Evolutionary conservation across 306 rosid genomes (phyloP).

Genomic region (Dalbergia cultrata): DNA sequence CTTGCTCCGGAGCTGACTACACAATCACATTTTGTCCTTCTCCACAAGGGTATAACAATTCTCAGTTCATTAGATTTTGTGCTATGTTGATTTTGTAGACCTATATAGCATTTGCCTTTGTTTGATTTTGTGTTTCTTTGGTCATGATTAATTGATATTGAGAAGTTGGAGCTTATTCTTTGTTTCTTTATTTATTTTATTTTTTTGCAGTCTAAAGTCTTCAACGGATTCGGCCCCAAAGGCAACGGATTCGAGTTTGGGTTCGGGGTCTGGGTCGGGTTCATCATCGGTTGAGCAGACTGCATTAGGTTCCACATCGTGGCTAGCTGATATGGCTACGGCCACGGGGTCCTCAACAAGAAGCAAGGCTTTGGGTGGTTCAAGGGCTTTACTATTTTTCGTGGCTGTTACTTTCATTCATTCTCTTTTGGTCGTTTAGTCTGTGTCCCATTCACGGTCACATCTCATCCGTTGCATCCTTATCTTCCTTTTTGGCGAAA

Average conservation of each 20-base stretch:
- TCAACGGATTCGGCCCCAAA: slow-evolving; percentile 56
- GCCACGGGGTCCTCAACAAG: slow-evolving; percentile 59
- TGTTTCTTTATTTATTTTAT: neutral
- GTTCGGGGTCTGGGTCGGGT: slow-evolving; percentile 35
- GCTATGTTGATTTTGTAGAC: too few species aligned
- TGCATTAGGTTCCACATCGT: slow-evolving; percentile 56
- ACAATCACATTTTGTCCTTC: slow-evolving; percentile 78
- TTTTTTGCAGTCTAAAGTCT: slow-evolving; percentile 61
- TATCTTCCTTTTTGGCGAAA: slow-evolving; percentile 28
- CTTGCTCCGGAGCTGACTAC: slow-evolving; percentile 80
- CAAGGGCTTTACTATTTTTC: slow-evolving; percentile 30
- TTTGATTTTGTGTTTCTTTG: too few species aligned
- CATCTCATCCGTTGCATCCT: slow-evolving; percentile 24
- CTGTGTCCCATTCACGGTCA: slow-evolving; percentile 12
- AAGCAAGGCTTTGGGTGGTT: slow-evolving; percentile 1
- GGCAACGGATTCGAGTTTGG: slow-evolving; percentile 42
- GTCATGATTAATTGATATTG: neutral
- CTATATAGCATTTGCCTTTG: too few species aligned
- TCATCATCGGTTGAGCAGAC: slow-evolving; percentile 49
- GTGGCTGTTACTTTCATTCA: slow-evolving; percentile 49
- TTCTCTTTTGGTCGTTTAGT: slow-evolving; percentile 41
- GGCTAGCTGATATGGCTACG: slow-evolving; percentile 78
- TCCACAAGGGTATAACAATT: slow-evolving; percentile 56
- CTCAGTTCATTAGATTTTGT: neutral
- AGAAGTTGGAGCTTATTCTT: neutral